phyloP scores from a whole-genome alignment of 345 rosid genomes.

The Gossypium thurberi region DNA sequence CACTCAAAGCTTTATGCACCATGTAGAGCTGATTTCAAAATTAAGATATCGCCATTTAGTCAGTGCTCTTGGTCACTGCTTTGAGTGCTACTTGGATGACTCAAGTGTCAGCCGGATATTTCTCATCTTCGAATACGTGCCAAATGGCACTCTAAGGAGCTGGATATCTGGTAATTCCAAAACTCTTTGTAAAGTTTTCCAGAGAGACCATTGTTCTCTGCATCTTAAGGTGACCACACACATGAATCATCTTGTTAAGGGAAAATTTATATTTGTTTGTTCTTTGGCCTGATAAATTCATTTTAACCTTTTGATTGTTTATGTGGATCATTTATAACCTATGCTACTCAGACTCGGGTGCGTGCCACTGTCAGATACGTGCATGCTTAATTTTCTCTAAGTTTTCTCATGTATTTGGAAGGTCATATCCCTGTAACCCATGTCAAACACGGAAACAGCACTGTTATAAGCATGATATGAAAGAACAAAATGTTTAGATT shows the following conservation, averaged over 20 bases:
- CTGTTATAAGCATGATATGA: background rate
- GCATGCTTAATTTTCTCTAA: too few relatives aligned
- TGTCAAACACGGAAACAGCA: too few relatives aligned
- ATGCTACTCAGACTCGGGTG: too few relatives aligned
- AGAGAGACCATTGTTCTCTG: background rate
- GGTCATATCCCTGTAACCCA: too few relatives aligned
- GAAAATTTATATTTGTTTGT: too few relatives aligned
- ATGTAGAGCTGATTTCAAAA: slow-evolving; percentile 74
- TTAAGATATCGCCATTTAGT: slow-evolving; percentile 82
- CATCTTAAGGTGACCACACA: background rate
- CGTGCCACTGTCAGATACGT: too few relatives aligned
- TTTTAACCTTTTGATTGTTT: background rate
- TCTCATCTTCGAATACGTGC: slow-evolving; percentile 76
- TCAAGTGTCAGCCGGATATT: slow-evolving; percentile 92
- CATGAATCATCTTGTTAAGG: too few relatives aligned
- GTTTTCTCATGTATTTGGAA: too few relatives aligned
- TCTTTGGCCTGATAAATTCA: background rate
- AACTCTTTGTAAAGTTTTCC: background rate
- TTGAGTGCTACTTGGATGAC: slow-evolving; percentile 88
- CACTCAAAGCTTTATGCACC: slow-evolving; percentile 72
- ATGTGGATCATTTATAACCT: background rate
- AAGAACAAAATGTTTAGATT: background rate
- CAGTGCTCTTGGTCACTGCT: slow-evolving; percentile 87
- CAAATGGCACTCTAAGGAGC: slow-evolving; percentile 73
- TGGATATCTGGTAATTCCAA: slow-evolving; percentile 72